Conservation (phyloP, 305 asterid genomes). For the Fraxinus baroniana region DNA sequence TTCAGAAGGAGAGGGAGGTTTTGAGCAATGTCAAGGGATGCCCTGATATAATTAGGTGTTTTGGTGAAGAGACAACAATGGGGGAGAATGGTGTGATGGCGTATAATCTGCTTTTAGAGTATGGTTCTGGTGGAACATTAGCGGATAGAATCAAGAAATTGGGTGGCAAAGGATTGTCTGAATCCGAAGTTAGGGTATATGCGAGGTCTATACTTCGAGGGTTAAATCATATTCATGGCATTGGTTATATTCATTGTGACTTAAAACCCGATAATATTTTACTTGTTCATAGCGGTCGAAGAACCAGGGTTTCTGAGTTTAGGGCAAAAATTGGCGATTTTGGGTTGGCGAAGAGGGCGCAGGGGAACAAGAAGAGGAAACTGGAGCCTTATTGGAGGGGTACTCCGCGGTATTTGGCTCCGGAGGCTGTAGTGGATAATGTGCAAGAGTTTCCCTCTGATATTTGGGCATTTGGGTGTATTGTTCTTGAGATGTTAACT, state of each 20-base stretch:
- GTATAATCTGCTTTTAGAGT: slow-evolving; percentile 72
- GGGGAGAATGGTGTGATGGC: slow-evolving; percentile 68
- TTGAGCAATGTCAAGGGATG: slow-evolving; percentile 59
- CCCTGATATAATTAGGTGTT: slow-evolving; percentile 56
- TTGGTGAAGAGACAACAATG: slow-evolving; percentile 71
- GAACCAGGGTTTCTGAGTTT: slow-evolving; percentile 24
- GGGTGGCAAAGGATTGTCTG: slow-evolving; percentile 52
- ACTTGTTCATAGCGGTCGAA: slow-evolving; percentile 33
- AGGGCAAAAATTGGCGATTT: slow-evolving; percentile 81
- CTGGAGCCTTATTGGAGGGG: slow-evolving; percentile 79
- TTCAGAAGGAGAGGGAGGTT: slow-evolving; percentile 88
- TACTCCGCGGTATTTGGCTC: slow-evolving; percentile 75
- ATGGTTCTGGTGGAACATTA: slow-evolving; percentile 83
- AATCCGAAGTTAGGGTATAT: slow-evolving; percentile 57
- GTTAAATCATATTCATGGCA: slow-evolving; percentile 49
- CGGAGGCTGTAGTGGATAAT: slow-evolving; percentile 69
- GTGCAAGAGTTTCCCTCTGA: slow-evolving; percentile 71
- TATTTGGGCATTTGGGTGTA: slow-evolving; percentile 91
- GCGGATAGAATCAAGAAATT: slow-evolving; percentile 52
- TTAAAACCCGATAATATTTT: slow-evolving; percentile 77
- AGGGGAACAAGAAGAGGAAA: slow-evolving; percentile 68
- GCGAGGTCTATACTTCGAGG: slow-evolving; percentile 65
- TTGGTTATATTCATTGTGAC: slow-evolving; percentile 91
- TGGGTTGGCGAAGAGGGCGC: slow-evolving; percentile 71
- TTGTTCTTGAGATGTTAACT: slow-evolving; percentile 79